phyloP scores from a whole-genome alignment of 805 yeast species.

The Lachancea nothofagi region DNA sequence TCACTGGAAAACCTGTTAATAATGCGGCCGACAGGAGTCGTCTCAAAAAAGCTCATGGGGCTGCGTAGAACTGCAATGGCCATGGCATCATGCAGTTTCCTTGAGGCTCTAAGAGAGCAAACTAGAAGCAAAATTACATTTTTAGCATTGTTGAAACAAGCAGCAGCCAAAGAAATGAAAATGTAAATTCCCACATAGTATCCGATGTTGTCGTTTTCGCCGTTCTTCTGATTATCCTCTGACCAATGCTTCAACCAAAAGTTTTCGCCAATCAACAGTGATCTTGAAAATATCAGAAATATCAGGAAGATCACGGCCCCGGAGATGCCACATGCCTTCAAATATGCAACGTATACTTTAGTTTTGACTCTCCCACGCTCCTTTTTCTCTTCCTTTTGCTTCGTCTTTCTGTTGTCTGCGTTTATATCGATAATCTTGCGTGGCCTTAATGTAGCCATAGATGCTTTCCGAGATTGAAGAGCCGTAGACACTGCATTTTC shows the following conservation, averaged over 20 bases:
- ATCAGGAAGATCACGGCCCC: slow-evolving; percentile 43
- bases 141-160: slow-evolving; percentile 42
- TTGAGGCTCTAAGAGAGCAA: slow-evolving; percentile 54
- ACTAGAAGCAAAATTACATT: slow-evolving; percentile 45
- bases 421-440: slow-evolving; percentile 29
- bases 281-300: slow-evolving; percentile 33
- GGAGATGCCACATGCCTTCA: slow-evolving; percentile 50
- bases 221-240: slow-evolving; percentile 41
- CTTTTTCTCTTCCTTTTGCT: slow-evolving; percentile 47
- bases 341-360: slow-evolving; percentile 48
- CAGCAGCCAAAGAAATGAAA: slow-evolving; percentile 48
- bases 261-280: slow-evolving; percentile 41
- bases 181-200: slow-evolving; percentile 52
- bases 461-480: slow-evolving; percentile 46
- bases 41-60: slow-evolving; percentile 64
- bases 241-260: slow-evolving; percentile 71
- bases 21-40: slow-evolving; percentile 64
- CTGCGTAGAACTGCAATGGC: slow-evolving; percentile 47
- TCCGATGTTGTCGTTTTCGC: slow-evolving; percentile 39
- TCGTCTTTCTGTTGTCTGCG: slow-evolving; percentile 34
- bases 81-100: slow-evolving; percentile 51
- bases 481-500: slow-evolving; percentile 4
- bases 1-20: slow-evolving; percentile 63
- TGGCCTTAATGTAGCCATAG: slow-evolving; percentile 54
- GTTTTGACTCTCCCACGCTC: slow-evolving; percentile 56